Evolutionary conservation across 1,284 basidiomycete genomes (phyloP).

Genomic region (Melanopsichium pennsylvanicum): DNA sequence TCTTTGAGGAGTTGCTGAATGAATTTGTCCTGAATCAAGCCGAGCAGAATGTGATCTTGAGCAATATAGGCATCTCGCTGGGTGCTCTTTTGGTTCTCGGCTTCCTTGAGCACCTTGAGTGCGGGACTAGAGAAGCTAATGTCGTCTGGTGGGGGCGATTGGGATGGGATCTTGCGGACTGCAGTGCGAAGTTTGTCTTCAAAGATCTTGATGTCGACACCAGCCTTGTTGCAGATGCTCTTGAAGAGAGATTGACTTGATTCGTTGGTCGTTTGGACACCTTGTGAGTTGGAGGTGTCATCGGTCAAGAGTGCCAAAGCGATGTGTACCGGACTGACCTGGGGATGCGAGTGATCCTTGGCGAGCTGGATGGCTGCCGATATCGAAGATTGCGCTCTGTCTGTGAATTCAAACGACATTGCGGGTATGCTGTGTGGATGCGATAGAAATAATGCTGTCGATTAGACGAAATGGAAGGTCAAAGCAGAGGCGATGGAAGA

Average conservation of each 20-base stretch:
- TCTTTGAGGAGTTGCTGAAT: conserved; percentile 78
- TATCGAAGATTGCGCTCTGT: conserved; percentile 76
- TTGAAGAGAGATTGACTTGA: conserved; percentile 73
- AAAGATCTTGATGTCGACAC: conserved; percentile 72
- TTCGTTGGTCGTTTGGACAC: conserved; percentile 57
- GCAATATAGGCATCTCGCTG: conserved; percentile 89
- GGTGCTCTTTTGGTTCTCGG: conserved; percentile 54
- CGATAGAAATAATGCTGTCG: not conserved
- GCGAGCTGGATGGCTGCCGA: conserved; percentile 78
- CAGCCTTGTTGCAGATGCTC: conserved; percentile 78
- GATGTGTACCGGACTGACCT: conserved; percentile 76
- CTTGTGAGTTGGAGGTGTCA: conserved; percentile 55
- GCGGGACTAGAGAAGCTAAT: conserved; percentile 51
- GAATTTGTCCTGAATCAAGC: conserved; percentile 77
- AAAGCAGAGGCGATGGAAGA: not conserved
- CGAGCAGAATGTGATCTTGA: conserved; percentile 82
- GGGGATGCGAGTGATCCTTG: conserved; percentile 80
- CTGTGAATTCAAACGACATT: conserved; percentile 73
- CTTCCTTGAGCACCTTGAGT: conserved; percentile 58
- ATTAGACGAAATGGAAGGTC: not conserved
- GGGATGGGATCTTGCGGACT: conserved; percentile 61
- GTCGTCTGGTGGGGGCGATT: conserved; percentile 60
- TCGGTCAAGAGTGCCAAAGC: conserved; percentile 77
- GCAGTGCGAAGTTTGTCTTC: conserved; percentile 54
- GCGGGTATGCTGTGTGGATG: not conserved